Percentiles rank a stretch among this genome's conserved stretches.
Evolutionary conservation across 1,139 yeast species (phyloP).

Genomic region (Chernovozyma sophiae-reginae): DNA sequence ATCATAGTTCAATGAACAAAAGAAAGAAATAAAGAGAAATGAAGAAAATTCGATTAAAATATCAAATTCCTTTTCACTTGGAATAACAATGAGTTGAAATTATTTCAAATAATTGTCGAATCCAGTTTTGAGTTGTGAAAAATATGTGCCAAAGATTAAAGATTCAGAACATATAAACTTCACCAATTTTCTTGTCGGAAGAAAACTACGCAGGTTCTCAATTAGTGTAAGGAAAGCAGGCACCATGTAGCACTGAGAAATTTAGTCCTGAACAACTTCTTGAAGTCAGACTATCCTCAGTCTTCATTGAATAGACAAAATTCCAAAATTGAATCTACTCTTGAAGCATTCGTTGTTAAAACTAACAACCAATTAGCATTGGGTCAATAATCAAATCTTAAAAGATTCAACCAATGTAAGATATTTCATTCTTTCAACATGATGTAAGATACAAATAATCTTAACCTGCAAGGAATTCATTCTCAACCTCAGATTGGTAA

Average conservation of each 20-base stretch:
- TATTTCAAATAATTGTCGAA: too few species aligned
- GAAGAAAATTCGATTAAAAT: not conserved
- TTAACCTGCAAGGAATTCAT: not conserved
- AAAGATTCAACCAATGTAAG: not conserved
- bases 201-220: not conserved
- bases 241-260: not conserved
- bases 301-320: not conserved
- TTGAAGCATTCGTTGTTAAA: not conserved
- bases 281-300: slow-evolving; percentile 1
- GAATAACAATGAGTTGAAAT: too few species aligned
- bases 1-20: slow-evolving; percentile 2
- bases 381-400: not conserved
- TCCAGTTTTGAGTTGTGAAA: too few species aligned
- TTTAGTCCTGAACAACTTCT: slow-evolving; percentile 1
- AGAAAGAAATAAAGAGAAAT: slow-evolving; percentile 6
- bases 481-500: not conserved
- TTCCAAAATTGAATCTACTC: not conserved
- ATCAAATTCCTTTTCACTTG: not conserved
- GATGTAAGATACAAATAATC: not conserved
- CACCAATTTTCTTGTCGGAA: not conserved
- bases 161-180: too few species aligned
- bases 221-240: not conserved
- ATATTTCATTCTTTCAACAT: not conserved
- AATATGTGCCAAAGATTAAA: too few species aligned
- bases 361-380: too few species aligned